Conservation (phyloP, 1,284 basidiomycete species). For the Malassezia sympodialis region DNA sequence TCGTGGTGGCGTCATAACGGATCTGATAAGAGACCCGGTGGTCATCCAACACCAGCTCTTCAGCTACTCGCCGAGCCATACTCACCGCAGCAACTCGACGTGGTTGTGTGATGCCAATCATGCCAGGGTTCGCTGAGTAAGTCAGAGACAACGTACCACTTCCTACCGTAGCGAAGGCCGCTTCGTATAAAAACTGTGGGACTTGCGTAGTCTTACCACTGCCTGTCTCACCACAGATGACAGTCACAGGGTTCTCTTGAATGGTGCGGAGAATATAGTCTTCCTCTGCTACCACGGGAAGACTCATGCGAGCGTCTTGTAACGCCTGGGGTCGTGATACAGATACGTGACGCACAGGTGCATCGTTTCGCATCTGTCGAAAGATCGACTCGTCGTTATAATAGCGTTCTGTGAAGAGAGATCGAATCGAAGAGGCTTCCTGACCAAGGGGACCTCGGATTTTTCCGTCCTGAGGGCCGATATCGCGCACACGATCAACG, state of each 20-base stretch:
- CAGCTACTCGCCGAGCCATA: constrained; percentile 79
- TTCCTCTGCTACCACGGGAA: constrained; percentile 88
- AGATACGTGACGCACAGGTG: constrained; percentile 8
- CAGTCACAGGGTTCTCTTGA: constrained; percentile 66
- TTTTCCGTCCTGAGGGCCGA: constrained; percentile 39
- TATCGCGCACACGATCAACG: constrained; percentile 33
- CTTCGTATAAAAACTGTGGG: constrained; percentile 84
- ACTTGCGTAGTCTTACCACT: constrained; percentile 98
- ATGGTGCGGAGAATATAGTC: constrained; percentile 88
- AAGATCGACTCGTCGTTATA: constrained; percentile 17
- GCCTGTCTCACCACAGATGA: constrained; percentile 77
- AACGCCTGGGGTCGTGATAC: constrained; percentile 24
- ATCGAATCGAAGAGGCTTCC: constrained; percentile 16
- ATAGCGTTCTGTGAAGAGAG: constrained; percentile 30
- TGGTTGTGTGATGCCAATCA: constrained; percentile 96
- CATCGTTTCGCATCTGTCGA: not conserved
- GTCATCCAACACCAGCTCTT: constrained; percentile 71
- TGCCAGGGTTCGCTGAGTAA: constrained; percentile 75
- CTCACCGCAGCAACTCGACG: constrained; percentile 93
- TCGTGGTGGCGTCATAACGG: constrained; percentile 87
- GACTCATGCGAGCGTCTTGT: constrained; percentile 57
- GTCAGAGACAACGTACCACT: constrained; percentile 55
- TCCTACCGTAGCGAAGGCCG: constrained; percentile 75
- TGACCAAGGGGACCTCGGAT: constrained; percentile 43
- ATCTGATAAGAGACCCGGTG: constrained; percentile 88